These are phyloP conservation scores for Claviceps africana DNA, from an alignment of 2,329 filamentous ascomycete species.

Conservation along the genomic window DNA sequence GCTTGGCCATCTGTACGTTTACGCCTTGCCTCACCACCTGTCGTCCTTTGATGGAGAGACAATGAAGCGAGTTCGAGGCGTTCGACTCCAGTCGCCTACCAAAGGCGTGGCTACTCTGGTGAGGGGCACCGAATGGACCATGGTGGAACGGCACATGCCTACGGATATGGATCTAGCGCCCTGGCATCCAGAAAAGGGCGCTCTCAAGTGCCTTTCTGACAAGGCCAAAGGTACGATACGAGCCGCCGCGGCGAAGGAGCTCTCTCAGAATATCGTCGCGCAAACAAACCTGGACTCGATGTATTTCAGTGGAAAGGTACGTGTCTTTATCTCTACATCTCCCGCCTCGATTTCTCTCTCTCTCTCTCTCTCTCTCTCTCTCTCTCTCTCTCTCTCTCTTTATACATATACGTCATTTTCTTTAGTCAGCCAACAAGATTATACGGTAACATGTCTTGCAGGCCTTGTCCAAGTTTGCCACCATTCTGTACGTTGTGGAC, in stretches of 20 bases:
- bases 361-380: neutral
- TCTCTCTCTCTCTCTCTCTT: neutral
- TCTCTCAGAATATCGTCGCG: conserved; percentile 58
- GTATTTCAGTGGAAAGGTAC: conserved; percentile 80
- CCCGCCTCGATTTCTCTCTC: no score
- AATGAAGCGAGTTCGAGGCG: conserved; percentile 32
- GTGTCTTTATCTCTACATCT: conserved; percentile 2
- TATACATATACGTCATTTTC: neutral
- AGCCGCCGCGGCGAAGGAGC: conserved; percentile 53
- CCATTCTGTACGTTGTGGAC: conserved; percentile 49
- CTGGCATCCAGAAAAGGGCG: conserved; percentile 46
- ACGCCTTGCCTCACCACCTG: conserved; percentile 74
- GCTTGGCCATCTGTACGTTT: conserved; percentile 58
- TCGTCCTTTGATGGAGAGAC: conserved; percentile 53
- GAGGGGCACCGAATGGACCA: conserved; percentile 58
- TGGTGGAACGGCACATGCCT: conserved; percentile 63
- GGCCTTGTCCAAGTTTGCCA: conserved; percentile 64
- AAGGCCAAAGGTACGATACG: conserved; percentile 46
- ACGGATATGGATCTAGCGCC: conserved; percentile 63
- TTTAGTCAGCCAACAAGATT: no score
- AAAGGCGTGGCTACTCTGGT: conserved; percentile 71
- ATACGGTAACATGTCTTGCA: conserved; percentile 12
- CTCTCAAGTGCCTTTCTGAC: conserved; percentile 32
- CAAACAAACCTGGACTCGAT: conserved; percentile 71
- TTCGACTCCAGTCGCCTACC: conserved; percentile 65